These are phyloP conservation scores for Verticillium alfalfae DNA, from an alignment of 2,329 filamentous ascomycete species.

Conservation along the genomic window DNA sequence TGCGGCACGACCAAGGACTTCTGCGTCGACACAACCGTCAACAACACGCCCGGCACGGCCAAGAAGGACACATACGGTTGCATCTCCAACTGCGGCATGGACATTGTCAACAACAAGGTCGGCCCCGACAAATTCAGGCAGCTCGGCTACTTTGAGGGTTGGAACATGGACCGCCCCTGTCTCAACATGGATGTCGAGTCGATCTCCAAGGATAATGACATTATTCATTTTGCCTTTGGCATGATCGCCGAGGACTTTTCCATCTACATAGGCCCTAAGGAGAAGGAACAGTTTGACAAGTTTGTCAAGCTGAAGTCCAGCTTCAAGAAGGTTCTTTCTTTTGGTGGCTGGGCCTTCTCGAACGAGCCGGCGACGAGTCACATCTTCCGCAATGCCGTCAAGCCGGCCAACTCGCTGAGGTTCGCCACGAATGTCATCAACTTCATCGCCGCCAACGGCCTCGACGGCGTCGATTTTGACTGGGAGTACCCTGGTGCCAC, in stretches of 20 bases:
- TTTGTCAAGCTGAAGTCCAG: slow-evolving; percentile 7
- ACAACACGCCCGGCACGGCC: slow-evolving; percentile 12
- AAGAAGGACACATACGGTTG: slow-evolving; percentile 17
- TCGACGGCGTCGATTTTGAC: slow-evolving; percentile 33
- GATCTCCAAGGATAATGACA: slow-evolving; percentile 13
- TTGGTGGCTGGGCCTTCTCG: slow-evolving; percentile 2
- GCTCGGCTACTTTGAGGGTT: slow-evolving; percentile 28
- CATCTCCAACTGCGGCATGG: slow-evolving; percentile 24
- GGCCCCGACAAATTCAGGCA: neutral
- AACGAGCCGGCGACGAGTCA: neutral
- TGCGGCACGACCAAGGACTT: slow-evolving; percentile 39
- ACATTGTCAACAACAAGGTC: slow-evolving; percentile 17
- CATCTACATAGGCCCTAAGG: neutral
- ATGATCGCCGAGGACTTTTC: slow-evolving; percentile 15
- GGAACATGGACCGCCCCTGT: slow-evolving; percentile 21
- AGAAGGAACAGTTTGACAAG: slow-evolving; percentile 23
- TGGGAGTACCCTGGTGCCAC: slow-evolving; percentile 36
- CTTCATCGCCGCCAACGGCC: slow-evolving; percentile 14
- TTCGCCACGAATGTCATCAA: neutral
- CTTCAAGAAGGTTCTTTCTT: neutral
- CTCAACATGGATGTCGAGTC: slow-evolving; percentile 20
- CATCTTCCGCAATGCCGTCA: neutral
- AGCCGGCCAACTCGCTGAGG: neutral
- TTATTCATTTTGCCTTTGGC: slow-evolving; percentile 31
- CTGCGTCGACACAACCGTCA: slow-evolving; percentile 20